Percentiles rank a stretch among this genome's conserved stretches.
These are phyloP conservation scores for Penicillium sp. DNA, from an alignment of 2,329 filamentous ascomycete genomes.

Conservation along the genomic window DNA sequence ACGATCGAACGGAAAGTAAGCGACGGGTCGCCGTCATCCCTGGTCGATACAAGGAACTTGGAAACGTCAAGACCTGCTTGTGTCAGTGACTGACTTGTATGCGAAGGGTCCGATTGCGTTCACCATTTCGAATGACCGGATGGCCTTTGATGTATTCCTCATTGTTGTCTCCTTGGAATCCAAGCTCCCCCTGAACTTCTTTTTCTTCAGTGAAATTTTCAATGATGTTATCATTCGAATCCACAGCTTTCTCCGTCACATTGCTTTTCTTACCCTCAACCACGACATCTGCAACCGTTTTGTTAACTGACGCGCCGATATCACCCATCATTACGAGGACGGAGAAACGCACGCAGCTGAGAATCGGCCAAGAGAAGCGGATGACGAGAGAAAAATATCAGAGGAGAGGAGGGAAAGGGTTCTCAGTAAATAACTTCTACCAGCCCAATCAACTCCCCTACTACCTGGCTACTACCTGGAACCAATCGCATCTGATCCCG, in stretches of 20 bases:
- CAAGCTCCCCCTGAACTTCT: background rate
- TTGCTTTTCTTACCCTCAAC: background rate
- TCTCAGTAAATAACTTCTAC: background rate
- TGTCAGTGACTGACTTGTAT: background rate
- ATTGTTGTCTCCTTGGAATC: background rate
- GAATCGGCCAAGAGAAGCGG: background rate
- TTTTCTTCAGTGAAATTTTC: background rate
- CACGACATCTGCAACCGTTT: background rate
- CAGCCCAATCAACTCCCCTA: background rate
- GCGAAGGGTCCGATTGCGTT: background rate
- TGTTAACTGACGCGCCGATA: background rate
- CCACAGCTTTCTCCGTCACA: background rate
- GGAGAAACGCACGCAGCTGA: background rate
- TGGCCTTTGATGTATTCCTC: slow-evolving; percentile 18
- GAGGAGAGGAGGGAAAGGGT: background rate
- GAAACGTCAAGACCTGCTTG: slow-evolving; percentile 18
- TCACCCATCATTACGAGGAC: background rate
- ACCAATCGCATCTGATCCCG: background rate
- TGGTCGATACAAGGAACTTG: slow-evolving; percentile 17
- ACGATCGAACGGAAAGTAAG: slow-evolving; percentile 23
- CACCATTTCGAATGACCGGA: slow-evolving; percentile 21
- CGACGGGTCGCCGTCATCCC: slow-evolving; percentile 21
- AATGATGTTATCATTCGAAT: background rate
- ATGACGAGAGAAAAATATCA: background rate
- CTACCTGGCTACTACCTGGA: background rate